Evolutionary conservation across 768 basidiomycete species (phyloP).

Genomic region (Neoboletus brunneissimus): DNA sequence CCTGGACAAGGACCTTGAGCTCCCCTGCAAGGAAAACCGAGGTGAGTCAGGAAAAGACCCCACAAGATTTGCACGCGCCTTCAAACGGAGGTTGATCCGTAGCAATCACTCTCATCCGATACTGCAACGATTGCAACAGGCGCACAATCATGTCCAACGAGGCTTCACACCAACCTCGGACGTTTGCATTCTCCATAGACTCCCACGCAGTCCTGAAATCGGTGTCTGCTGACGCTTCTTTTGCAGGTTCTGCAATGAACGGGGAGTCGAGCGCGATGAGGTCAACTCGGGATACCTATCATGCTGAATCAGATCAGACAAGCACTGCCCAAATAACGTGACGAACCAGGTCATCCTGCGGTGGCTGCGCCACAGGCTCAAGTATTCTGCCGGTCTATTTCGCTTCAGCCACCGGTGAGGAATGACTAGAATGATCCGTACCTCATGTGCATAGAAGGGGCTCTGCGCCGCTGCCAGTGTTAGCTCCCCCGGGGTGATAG

Average conservation of each 20-base stretch:
- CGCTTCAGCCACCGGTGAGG: slow-evolving; percentile 1
- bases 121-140: slow-evolving; percentile 48
- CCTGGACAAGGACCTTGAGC: slow-evolving; percentile 53
- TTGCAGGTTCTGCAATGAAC: slow-evolving; percentile 49
- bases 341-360: slow-evolving; percentile 24
- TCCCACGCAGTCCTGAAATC: slow-evolving; percentile 63
- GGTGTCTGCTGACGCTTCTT: slow-evolving; percentile 13
- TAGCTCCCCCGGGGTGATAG: slow-evolving; percentile 33
- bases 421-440: slow-evolving; percentile 5
- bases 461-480: slow-evolving; percentile 24
- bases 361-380: background rate
- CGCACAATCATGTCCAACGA: slow-evolving; percentile 54
- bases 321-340: background rate
- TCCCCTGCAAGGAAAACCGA: slow-evolving; percentile 46
- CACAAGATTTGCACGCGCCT: slow-evolving; percentile 39
- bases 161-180: slow-evolving; percentile 69
- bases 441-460: slow-evolving; percentile 17
- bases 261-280: slow-evolving; percentile 77
- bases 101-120: slow-evolving; percentile 48
- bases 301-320: slow-evolving; percentile 12
- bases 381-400: slow-evolving; percentile 10
- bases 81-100: slow-evolving; percentile 56
- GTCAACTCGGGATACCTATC: slow-evolving; percentile 43
- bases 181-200: slow-evolving; percentile 39
- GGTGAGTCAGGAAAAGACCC: background rate